Evolutionary conservation across 192 early-diverging fungal genomes (phyloP), one percentile per base, ranked within the genome.

Genomic region (Entophlyctis luteolus): DNA sequence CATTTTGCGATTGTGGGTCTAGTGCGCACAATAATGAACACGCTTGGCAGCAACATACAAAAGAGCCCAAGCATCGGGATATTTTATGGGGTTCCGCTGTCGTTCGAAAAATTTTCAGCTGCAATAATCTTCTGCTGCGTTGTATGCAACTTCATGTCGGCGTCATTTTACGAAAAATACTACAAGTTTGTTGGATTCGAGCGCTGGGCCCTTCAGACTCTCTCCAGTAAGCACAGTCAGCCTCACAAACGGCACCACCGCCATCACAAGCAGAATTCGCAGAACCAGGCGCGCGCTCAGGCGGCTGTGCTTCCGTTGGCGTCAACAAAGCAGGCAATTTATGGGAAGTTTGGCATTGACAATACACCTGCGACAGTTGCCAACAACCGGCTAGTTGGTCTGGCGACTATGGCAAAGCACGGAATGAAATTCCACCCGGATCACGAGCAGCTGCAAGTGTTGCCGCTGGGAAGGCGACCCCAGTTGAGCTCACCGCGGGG

Each of bases 131-230:
- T 76, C 47, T 47, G 55, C 14, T 68, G 74, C 58, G 57, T 76
- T 39, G 25, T 83, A 4, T 72, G 72, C 52, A 80, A 77, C 62
- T 73, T 77, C 38, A 23, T 73, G 31, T 77, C 74, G 47, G 71
- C 75, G 50, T 78, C 49, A 37, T 83, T 72, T 55, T 83, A 83
- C 60, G 81, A 83, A 65, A 39, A 76, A 55, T 83, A 83, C 70
- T 78, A 76, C 67, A 63, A 73, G 31, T 83, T 77, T 74, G 69
- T 69, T 55, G 76, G 72, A 6, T 77, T 77, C 68, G 78, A 77
- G 46, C 75, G 81, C n/a, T 83, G 81, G 81, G 72, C 63, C 22
- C 71, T 79, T 20, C 78, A 78, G 53, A 72, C 67, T 14, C 35
- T 45, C 23, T 3, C 55, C n/a, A 2, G 31, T 70, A 35, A 46